Evolutionary conservation across 331 rosid genomes (phyloP).

Genomic region (Phaseolus coccineus): DNA sequence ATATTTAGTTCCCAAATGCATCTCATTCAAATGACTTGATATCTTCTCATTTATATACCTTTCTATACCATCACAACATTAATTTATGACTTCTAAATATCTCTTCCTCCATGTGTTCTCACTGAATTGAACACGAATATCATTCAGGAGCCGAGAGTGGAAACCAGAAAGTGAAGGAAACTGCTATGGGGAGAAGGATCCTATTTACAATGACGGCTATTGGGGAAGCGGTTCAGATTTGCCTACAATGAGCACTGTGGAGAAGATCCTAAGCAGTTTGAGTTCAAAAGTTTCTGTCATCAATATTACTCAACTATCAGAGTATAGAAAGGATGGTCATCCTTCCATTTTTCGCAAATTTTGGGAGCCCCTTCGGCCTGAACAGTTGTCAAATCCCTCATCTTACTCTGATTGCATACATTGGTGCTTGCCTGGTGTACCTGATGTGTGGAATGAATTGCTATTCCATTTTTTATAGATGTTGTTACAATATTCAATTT

Average conservation of each 20-base stretch:
- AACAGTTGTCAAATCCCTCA: conserved; percentile 79
- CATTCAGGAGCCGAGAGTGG: conserved; percentile 93
- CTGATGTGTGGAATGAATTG: conserved; percentile 95
- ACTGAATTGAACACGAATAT: conserved; percentile 37
- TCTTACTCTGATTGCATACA: conserved; percentile 96
- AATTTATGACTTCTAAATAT: conserved; percentile 7
- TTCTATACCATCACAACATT: neutral
- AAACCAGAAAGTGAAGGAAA: conserved; percentile 72
- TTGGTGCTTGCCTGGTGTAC: conserved; percentile 97
- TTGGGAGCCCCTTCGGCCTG: conserved; percentile 82
- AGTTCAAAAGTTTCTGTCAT: conserved; percentile 76
- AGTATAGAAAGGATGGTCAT: conserved; percentile 93
- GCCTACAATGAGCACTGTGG: conserved; percentile 77
- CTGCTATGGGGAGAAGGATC: conserved; percentile 75
- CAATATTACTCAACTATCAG: conserved; percentile 92
- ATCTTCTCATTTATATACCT: conserved; percentile 15
- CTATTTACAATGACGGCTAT: conserved; percentile 68
- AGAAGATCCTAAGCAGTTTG: conserved; percentile 65
- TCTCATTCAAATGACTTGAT: neutral
- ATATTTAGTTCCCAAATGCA: neutral
- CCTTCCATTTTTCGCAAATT: conserved; percentile 93
- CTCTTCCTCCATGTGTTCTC: neutral
- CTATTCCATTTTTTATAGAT: conserved; percentile 72
- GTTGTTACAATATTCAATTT: neutral
- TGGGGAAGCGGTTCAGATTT: conserved; percentile 99